These are phyloP conservation scores for Crucibulum parvulum DNA, from an alignment of 1,284 basidiomycete species.

Conservation along the genomic window DNA sequence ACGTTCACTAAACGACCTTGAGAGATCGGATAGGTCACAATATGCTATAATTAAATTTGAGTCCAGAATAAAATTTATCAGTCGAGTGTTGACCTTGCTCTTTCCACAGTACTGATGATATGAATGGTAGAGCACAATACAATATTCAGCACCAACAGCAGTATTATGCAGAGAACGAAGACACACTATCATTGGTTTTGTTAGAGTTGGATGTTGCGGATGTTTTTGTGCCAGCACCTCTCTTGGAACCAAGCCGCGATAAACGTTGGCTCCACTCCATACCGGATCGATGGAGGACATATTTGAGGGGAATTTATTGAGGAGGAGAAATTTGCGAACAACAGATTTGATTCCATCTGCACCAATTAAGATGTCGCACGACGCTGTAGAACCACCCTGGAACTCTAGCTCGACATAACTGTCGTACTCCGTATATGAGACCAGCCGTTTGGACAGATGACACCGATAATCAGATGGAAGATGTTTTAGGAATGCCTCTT, in stretches of 20 bases:
- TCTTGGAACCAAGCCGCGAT: constrained; percentile 44
- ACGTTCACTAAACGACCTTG: constrained; percentile 50
- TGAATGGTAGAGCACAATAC: constrained; percentile 4
- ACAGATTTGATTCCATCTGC: constrained; percentile 11
- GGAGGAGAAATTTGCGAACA: background rate
- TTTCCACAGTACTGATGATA: constrained; percentile 50
- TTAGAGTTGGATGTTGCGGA: constrained; percentile 42
- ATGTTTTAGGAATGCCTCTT: background rate
- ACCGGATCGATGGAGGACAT: constrained; percentile 25
- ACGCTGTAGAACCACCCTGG: background rate
- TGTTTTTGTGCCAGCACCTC: constrained; percentile 37
- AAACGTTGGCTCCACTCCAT: constrained; percentile 48
- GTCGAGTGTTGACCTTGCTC: constrained; percentile 40
- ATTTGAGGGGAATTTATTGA: background rate
- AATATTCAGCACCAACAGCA: background rate
- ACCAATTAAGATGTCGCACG: constrained; percentile 5
- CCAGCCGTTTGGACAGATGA: background rate
- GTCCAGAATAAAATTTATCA: background rate
- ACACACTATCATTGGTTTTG: constrained; percentile 42
- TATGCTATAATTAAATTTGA: constrained; percentile 35
- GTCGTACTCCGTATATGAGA: background rate
- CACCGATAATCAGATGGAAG: background rate
- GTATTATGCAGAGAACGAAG: too few relatives aligned
- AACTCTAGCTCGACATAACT: background rate
- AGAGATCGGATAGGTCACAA: constrained; percentile 52